Conservation (phyloP, 1,284 basidiomycete species). For the Ustilago lituana region DNA sequence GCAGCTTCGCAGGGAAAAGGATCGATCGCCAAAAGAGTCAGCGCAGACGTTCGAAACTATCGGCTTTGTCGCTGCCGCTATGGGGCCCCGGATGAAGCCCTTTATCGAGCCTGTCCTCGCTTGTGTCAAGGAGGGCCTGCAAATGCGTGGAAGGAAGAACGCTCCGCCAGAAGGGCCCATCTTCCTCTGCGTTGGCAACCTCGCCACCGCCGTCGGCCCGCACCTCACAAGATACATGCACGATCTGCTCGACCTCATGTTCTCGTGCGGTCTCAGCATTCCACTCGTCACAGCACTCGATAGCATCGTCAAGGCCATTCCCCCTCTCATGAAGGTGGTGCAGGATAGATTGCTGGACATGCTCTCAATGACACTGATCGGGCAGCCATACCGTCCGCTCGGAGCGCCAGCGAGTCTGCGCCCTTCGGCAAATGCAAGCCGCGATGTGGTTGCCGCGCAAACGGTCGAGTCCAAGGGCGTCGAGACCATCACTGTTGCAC, state of each 20-base stretch:
- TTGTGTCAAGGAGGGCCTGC: conserved; percentile 87
- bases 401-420: conserved; percentile 50
- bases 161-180: conserved; percentile 93
- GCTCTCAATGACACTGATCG: conserved; percentile 62
- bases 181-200: conserved; percentile 96
- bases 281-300: conserved; percentile 85
- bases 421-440: conserved; percentile 39
- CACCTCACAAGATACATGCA: conserved; percentile 94
- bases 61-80: conserved; percentile 90
- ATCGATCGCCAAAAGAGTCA: conserved; percentile 55
- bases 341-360: conserved; percentile 75
- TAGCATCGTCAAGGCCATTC: conserved; percentile 87
- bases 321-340: conserved; percentile 87
- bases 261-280: conserved; percentile 91
- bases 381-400: conserved; percentile 62
- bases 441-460: conserved; percentile 46
- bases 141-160: conserved; percentile 88
- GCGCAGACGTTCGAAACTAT: conserved; percentile 84
- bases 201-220: conserved; percentile 92
- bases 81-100: conserved; percentile 92
- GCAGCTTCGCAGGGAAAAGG: conserved; percentile 58
- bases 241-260: conserved; percentile 96
- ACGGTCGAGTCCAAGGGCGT: conserved; percentile 71
- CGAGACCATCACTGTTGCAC: conserved; percentile 83
- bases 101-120: conserved; percentile 92